Conservation (phyloP, 202 grass and related monocot genomes). For the Musa balbisiana region DNA sequence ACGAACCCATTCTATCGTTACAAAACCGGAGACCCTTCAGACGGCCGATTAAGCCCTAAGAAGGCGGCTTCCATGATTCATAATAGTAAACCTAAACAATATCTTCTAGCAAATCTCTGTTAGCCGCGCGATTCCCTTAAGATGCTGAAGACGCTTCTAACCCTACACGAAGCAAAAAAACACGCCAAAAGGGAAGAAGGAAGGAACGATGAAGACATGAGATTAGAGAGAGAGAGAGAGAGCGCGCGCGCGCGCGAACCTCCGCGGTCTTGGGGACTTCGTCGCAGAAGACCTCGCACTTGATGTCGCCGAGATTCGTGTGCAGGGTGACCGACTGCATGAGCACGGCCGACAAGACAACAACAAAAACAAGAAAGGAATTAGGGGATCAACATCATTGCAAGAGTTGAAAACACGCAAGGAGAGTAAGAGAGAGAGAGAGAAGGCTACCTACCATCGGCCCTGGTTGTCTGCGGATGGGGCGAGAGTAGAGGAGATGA, state of each 20-base stretch:
- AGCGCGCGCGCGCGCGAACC: slow-evolving; percentile 15
- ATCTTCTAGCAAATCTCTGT: not conserved
- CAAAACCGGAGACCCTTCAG: not conserved
- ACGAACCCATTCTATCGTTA: not conserved
- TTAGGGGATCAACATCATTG: not conserved
- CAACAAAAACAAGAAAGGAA: not conserved
- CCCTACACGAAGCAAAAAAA: not conserved
- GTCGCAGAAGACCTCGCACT: slow-evolving; percentile 94
- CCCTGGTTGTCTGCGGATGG: not conserved
- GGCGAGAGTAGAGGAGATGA: not conserved
- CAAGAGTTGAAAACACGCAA: not conserved
- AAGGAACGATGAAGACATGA: not conserved
- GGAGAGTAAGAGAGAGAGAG: too few species aligned
- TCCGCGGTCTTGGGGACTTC: slow-evolving; percentile 57
- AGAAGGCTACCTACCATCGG: not conserved
- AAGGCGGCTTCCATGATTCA: not conserved
- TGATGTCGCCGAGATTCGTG: slow-evolving; percentile 97
- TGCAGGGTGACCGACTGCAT: slow-evolving; percentile 88
- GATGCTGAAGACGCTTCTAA: not conserved
- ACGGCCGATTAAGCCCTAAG: not conserved
- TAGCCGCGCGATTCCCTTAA: not conserved
- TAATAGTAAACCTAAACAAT: not conserved
- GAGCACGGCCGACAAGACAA: not conserved
- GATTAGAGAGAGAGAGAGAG: not conserved
- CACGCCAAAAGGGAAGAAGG: not conserved